phyloP scores from a whole-genome alignment of 2,329 filamentous ascomycete genomes.

The Aspergillus japonicus region DNA sequence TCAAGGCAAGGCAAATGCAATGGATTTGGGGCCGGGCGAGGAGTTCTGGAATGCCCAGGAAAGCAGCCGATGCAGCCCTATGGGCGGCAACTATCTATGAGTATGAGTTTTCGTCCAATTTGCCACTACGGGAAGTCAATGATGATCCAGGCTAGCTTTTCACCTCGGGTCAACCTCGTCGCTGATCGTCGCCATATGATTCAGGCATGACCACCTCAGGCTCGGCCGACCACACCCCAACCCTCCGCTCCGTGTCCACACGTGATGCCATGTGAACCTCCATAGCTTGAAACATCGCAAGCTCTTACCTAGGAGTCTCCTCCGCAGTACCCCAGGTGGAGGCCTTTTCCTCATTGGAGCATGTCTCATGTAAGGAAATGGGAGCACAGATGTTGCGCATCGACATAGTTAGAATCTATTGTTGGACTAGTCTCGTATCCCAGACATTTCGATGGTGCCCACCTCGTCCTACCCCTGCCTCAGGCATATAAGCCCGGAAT shows the following conservation, averaged over 20 bases:
- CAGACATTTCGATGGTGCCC: not conserved
- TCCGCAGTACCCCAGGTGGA: no score
- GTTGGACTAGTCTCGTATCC: not conserved
- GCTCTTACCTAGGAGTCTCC: no score
- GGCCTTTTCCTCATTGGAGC: no score
- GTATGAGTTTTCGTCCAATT: not conserved
- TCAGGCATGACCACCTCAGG: not conserved
- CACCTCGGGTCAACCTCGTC: not conserved
- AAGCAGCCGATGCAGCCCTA: not conserved
- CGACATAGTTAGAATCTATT: no score
- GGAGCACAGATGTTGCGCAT: no score
- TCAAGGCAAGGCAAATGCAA: no score
- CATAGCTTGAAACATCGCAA: not conserved
- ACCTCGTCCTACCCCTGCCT: not conserved
- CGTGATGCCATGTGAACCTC: not conserved
- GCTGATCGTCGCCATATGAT: constrained; percentile 5
- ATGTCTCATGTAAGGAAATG: no score
- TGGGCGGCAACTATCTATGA: no score
- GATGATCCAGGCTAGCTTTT: not conserved
- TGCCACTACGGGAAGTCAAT: not conserved
- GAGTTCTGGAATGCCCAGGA: not conserved
- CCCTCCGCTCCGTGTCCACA: not conserved
- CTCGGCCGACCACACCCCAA: not conserved
- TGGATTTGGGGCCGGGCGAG: not conserved
- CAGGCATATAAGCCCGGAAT: not conserved